Conservation (phyloP, 495 filamentous ascomycete species). For the Astrocystis sublimbata region DNA sequence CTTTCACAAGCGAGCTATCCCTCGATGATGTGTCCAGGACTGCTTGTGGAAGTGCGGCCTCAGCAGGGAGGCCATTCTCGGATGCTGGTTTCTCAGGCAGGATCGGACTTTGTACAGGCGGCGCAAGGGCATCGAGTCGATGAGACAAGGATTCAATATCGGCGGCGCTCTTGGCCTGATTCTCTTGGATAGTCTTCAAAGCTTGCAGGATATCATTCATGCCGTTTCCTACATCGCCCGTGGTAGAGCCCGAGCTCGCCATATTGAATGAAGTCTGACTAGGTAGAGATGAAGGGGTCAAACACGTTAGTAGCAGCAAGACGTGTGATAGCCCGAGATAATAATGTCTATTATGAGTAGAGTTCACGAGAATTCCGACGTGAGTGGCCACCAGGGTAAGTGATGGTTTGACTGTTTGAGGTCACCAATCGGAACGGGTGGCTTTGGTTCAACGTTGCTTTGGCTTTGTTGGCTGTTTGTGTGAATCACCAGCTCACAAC, state of each 20-base stretch:
- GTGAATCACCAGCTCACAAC: not conserved
- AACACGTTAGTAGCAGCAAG: not conserved
- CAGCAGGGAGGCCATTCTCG: conserved; percentile 9
- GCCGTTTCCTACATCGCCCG: conserved; percentile 22
- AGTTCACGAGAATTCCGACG: not conserved
- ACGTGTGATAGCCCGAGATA: not conserved
- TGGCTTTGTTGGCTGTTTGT: not conserved
- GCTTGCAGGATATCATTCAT: conserved; percentile 55
- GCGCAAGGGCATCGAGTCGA: conserved; percentile 61
- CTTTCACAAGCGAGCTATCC: conserved; percentile 20
- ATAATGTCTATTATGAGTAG: not conserved
- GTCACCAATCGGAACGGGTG: not conserved
- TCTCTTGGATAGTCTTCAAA: conserved; percentile 55
- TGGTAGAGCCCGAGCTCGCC: conserved; percentile 26
- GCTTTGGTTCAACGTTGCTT: conserved; percentile 11
- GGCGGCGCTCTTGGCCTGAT: conserved; percentile 60
- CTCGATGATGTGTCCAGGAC: conserved; percentile 17
- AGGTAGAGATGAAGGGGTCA: conserved; percentile 3
- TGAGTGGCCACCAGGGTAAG: not conserved
- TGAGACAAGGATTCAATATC: conserved; percentile 66
- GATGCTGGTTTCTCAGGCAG: conserved; percentile 22
- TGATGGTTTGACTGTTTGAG: not conserved
- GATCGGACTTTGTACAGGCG: conserved; percentile 34
- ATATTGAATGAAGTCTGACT: conserved; percentile 24
- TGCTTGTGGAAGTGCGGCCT: conserved; percentile 16